These are phyloP conservation scores for Pseudocercospora pini-densiflorae DNA, from an alignment of 2,329 filamentous ascomycete species.

Conservation along the genomic window DNA sequence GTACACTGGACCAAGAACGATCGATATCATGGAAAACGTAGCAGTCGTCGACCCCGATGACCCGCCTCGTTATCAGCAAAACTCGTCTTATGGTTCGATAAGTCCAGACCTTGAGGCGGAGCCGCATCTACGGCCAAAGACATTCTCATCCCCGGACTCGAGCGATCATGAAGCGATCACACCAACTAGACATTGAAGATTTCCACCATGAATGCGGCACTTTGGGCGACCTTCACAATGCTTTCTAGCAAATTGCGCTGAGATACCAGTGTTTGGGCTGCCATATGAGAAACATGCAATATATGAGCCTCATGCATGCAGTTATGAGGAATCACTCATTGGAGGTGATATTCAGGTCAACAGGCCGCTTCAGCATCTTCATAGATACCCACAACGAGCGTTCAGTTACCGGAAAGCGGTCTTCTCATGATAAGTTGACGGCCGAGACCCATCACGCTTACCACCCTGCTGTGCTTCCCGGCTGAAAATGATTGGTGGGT, in stretches of 20 bases:
- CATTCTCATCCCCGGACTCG: background rate
- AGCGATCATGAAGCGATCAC: background rate
- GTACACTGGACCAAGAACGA: conserved; percentile 46
- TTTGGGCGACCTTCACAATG: background rate
- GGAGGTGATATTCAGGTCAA: too few species aligned
- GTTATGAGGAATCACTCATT: background rate
- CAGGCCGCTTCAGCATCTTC: background rate
- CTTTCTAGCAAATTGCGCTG: background rate
- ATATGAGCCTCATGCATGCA: background rate
- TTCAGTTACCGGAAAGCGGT: background rate
- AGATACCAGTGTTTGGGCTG: background rate
- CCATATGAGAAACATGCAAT: too few species aligned
- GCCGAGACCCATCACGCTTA: too few species aligned
- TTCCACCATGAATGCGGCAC: background rate
- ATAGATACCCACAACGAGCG: background rate
- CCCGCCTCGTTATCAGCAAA: background rate
- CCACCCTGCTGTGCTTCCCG: background rate
- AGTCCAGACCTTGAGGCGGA: background rate
- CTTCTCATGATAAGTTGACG: background rate
- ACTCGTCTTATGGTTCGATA: background rate
- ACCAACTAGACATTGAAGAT: background rate
- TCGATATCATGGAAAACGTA: conserved; percentile 50
- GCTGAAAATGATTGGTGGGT: background rate
- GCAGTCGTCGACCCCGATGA: conserved; percentile 1
- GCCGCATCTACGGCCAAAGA: background rate